Percentiles rank a stretch among this genome's conserved stretches.
Evolutionary conservation across 2,329 filamentous ascomycete species (phyloP).

Genomic region (Fusarium virguliforme): DNA sequence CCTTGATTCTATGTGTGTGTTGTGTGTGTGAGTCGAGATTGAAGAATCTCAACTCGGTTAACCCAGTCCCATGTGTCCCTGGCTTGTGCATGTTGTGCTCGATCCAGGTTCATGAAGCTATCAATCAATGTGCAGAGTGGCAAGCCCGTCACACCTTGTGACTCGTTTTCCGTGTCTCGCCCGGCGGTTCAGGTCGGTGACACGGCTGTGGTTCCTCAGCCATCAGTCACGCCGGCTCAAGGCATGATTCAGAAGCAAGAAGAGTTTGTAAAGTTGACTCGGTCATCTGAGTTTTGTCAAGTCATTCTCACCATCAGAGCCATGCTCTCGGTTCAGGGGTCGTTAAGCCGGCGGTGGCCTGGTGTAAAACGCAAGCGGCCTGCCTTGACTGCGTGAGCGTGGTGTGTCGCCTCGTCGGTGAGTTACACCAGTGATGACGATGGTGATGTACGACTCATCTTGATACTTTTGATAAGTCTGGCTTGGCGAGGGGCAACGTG

Average conservation of each 20-base stretch:
- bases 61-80: background rate
- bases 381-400: background rate
- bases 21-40: background rate
- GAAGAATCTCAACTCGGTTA: background rate
- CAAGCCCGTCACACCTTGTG: slow-evolving; percentile 21
- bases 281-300: background rate
- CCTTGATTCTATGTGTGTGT: background rate
- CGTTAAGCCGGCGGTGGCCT: background rate
- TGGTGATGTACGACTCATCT: background rate
- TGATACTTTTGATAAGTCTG: too few species aligned
- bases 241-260: background rate
- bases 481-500: too few species aligned
- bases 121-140: background rate
- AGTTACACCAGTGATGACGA: background rate
- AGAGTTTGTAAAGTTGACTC: slow-evolving; percentile 6
- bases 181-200: slow-evolving; percentile 16
- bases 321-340: background rate
- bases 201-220: background rate
- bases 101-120: background rate
- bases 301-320: slow-evolving; percentile 15
- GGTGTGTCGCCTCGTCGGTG: background rate
- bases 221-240: slow-evolving; percentile 24
- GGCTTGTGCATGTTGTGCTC: background rate
- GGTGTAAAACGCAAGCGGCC: slow-evolving; percentile 2
- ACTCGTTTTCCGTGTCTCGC: slow-evolving; percentile 16